phyloP scores from a whole-genome alignment of 2,329 filamentous ascomycete species.

The Tolypocladium album region DNA sequence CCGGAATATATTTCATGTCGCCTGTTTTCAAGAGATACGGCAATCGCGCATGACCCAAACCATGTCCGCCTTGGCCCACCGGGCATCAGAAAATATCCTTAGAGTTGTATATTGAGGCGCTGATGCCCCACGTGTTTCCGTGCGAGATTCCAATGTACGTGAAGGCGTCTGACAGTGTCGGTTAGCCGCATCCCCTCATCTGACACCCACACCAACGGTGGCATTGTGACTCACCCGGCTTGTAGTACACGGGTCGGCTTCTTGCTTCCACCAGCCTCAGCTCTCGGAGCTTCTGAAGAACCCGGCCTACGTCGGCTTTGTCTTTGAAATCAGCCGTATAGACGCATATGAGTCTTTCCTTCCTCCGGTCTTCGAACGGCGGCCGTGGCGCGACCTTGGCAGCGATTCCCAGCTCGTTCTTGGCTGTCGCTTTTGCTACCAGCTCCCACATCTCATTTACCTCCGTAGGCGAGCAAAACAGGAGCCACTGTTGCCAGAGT shows the following conservation, averaged over 20 bases:
- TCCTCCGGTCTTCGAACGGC: constrained; percentile 24
- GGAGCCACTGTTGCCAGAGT: constrained; percentile 51
- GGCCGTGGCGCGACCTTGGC: constrained; percentile 60
- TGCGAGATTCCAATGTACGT: constrained; percentile 54
- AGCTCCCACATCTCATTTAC: constrained; percentile 55
- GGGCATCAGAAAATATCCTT: constrained; percentile 21
- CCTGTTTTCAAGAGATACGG: neutral
- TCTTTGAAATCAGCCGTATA: constrained; percentile 71
- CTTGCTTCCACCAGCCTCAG: constrained; percentile 45
- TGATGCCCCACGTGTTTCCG: constrained; percentile 52
- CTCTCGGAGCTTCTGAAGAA: constrained; percentile 50
- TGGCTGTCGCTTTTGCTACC: constrained; percentile 55
- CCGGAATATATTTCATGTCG: neutral
- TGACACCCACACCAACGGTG: neutral
- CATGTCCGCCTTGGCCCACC: neutral
- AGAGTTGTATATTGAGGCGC: constrained; percentile 46
- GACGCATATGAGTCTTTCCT: constrained; percentile 56
- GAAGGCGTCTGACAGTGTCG: constrained; percentile 43
- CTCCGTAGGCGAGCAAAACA: constrained; percentile 46
- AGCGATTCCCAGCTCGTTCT: constrained; percentile 57
- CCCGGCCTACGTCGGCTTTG: constrained; percentile 54
- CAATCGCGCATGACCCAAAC: neutral
- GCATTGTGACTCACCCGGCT: constrained; percentile 44
- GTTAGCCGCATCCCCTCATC: neutral
- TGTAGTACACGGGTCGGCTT: constrained; percentile 60